These are phyloP conservation scores for Immersiporthe knoxdaviesiana DNA, from an alignment of 2,329 filamentous ascomycete species.

Conservation along the genomic window DNA sequence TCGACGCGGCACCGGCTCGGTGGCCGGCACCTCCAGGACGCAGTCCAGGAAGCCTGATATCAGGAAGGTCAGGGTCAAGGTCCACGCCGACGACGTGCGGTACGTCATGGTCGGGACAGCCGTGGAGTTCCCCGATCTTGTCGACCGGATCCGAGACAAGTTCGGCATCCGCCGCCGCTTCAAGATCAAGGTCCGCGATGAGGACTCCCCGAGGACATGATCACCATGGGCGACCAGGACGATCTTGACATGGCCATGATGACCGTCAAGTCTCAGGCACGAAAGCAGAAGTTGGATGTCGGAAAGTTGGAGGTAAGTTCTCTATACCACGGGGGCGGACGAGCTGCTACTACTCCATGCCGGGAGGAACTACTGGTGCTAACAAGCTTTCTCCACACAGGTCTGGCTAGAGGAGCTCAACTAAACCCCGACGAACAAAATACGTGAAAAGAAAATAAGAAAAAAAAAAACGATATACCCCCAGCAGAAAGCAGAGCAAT, in stretches of 20 bases:
- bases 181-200: conserved; percentile 87
- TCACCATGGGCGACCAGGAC: conserved; percentile 95
- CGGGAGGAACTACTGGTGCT: conserved; percentile 25
- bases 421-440: conserved; percentile 18
- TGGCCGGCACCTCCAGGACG: conserved; percentile 54
- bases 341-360: not conserved
- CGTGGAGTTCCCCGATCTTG: conserved; percentile 76
- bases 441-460: not conserved
- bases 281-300: conserved; percentile 76
- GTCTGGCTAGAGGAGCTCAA: conserved; percentile 41
- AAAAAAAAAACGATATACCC: conserved; percentile 27
- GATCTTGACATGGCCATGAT: conserved; percentile 88
- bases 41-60: conserved; percentile 67
- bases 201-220: conserved; percentile 85
- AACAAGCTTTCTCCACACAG: conserved; percentile 33
- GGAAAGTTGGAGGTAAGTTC: conserved; percentile 92
- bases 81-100: conserved; percentile 86
- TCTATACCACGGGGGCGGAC: not conserved
- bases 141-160: conserved; percentile 81
- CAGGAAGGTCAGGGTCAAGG: conserved; percentile 85
- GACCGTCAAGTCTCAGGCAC: conserved; percentile 68
- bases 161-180: conserved; percentile 78
- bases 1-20: conserved; percentile 49
- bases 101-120: conserved; percentile 84
- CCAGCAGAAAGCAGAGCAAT: conserved; percentile 23